phyloP scores from a whole-genome alignment of 176 grass and related monocot genomes.

The maize (Zea mays) region DNA sequence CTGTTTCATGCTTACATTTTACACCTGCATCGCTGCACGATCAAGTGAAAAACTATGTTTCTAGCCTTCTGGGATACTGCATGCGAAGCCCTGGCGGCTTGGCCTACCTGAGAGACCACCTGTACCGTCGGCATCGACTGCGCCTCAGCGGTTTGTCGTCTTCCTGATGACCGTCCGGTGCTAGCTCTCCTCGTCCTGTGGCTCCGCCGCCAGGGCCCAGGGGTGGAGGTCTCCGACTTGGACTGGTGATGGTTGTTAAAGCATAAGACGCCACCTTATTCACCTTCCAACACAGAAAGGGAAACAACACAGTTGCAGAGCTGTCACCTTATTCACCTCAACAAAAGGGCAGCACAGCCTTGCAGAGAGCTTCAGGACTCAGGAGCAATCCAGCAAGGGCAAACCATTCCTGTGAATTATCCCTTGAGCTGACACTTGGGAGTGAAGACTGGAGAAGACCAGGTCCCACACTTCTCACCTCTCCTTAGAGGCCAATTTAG shows the following conservation, averaged over 20 bases:
- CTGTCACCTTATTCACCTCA: not conserved
- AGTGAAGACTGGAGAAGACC: not conserved
- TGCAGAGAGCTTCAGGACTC: conserved; percentile 2
- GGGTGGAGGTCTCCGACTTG: no score
- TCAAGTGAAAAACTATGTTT: no score
- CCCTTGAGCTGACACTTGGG: not conserved
- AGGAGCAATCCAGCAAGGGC: not conserved
- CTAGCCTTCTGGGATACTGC: no score
- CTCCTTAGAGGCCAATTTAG: not conserved
- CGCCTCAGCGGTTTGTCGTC: no score
- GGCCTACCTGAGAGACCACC: no score
- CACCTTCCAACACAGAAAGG: not conserved
- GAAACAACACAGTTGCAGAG: not conserved
- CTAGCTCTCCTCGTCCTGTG: no score
- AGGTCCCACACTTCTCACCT: not conserved
- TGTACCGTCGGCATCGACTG: no score
- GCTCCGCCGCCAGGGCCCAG: no score
- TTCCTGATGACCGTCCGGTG: no score
- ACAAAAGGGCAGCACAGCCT: not conserved
- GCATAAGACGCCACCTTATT: no score
- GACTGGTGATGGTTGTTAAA: no score
- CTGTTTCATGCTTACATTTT: not conserved
- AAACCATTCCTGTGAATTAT: conserved; percentile 17
- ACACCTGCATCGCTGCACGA: not conserved
- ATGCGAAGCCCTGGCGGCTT: no score